Evolutionary conservation across 192 early-diverging fungal species (phyloP), one percentile per base, ranked within the genome.

Genomic region (Thamnidium elegans): DNA sequence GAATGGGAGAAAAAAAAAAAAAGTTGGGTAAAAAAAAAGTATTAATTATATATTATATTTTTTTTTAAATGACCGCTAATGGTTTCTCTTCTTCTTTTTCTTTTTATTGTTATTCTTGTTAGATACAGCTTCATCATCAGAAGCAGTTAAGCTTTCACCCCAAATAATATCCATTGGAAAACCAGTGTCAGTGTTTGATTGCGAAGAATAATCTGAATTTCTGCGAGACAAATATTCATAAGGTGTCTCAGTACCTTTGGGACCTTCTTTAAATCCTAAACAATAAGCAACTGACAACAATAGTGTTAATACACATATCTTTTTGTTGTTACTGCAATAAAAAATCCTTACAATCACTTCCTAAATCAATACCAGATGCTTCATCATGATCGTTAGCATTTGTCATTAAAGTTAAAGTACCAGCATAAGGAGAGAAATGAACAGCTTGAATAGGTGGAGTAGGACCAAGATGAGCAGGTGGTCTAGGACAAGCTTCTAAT

Each of bases 281-380:
- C 72, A 73, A 44, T 64, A 73, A 13, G 72, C 72, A 58, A 48
- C 72, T 73, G 52, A 34, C 13, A 31, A 36, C 21, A 58, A 53
- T 36, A 17, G 52, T 45, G 34, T 23, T 6, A 62, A 45, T 58
- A 39, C 23, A 39, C 30, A 26, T 26, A 55, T 26, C 0, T 32
- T 2, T 45, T n/a, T 9, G 4, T 36, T 15, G n/a, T 23, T 36
- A 0, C 10, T 14, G 44, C 4, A 4, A n/a, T n/a, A n/a, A n/a
- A n/a, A 7, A 19, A 17, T 1, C 39, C 72, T 68, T 63, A 73
- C 72, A 73, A 34, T 73, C 66, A 39, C 66, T 68, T 48, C 72
- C 72, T 13, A 73, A 31, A 43, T 73, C 72, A 52, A 68, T 73
- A 13, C 72, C 72, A 50, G 30, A 32, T 7, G 58, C 17, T 14